Evolutionary conservation across 192 early-diverging fungal species (phyloP), one percentile per base, ranked within the genome.

Genomic region (Gaertneriomyces sp.): DNA sequence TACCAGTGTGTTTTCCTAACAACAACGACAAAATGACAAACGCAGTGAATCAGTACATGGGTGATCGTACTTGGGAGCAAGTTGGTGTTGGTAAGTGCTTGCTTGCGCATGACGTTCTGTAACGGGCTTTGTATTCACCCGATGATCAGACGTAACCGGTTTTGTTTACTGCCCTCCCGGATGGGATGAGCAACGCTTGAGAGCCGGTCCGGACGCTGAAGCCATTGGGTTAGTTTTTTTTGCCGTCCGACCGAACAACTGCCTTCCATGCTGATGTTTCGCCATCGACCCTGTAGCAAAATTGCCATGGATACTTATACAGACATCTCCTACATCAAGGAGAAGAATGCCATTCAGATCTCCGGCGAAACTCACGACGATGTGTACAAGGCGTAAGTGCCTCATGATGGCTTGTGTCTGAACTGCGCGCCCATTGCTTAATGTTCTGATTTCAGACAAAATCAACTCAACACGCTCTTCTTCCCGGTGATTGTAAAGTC

Each of bases 331-430:
- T 82, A 75, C 73, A 76, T 80, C 63, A 77, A 81, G 52, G 78
- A 81, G n/a, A 82, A 82, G 73, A 82, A 82, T 63, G 78, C 81
- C 42, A 82, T 82, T 54, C 79, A 81, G 65, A 82, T 82, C 55
- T 68, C 77, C 46, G 81, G 81, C 39, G 81, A 82, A 65, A 76
- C 76, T 25, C 81, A 82, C 67, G 76, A 82, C 40, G 81, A 82
- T 63, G 81, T 82, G 19, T 82, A 80, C 68, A 76, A 77, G 20
- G 81, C 81, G 77, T 79, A 63, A 50, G 74, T 64, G 7, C 0
- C 25, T 2, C 25, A 33, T 61, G 10, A 39, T 62, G 61, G 12
- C 2, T 10, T 53, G 0, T 16, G 0, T 63, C 17, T 2, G 10
- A n/a, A 16, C 53, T n/a, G 10, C 19, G 10, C 20, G 9, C 17